A percentile compares a stretch with the other conserved stretches of the same genome.
These are phyloP conservation scores for Apostasia ramifera DNA, from an alignment of 106 monocot species.

Conservation along the genomic window DNA sequence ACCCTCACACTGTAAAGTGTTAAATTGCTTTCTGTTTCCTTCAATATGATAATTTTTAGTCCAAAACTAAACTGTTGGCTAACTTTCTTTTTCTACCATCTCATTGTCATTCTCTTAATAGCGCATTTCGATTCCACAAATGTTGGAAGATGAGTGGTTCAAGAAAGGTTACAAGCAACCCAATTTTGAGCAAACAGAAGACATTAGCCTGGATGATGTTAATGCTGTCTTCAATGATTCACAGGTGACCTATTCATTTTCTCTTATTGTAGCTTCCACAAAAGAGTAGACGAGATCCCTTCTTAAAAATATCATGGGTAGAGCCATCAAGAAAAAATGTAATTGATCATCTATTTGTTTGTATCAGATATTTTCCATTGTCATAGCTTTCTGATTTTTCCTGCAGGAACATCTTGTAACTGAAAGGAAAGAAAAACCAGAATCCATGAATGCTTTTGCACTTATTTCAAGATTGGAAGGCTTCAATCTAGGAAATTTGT, in stretches of 20 bases:
- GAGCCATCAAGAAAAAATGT: background rate
- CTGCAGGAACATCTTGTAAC: constrained; percentile 66
- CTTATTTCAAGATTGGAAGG: constrained; percentile 80
- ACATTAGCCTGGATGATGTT: constrained; percentile 73
- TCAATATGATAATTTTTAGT: background rate
- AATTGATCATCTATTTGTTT: background rate
- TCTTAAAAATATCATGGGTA: background rate
- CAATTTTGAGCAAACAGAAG: constrained; percentile 41
- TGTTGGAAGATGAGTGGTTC: constrained; percentile 85
- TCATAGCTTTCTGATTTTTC: constrained; percentile 10
- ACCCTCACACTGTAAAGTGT: constrained; percentile 55
- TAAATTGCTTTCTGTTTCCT: background rate
- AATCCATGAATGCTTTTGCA: constrained; percentile 90
- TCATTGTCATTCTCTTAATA: constrained; percentile 17
- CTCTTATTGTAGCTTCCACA: background rate
- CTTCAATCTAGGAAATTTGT: constrained; percentile 85
- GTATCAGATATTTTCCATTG: background rate
- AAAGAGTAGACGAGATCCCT: background rate
- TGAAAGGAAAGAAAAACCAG: constrained; percentile 80
- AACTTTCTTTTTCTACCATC: background rate
- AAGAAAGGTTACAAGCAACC: constrained; percentile 70
- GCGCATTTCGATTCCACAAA: constrained; percentile 68
- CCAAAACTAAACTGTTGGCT: background rate
- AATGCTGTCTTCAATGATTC: constrained; percentile 83
- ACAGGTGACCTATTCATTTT: constrained; percentile 29